These are phyloP conservation scores for Pestalotiopsis sp. DNA, from an alignment of 2,329 filamentous ascomycete species.

Conservation along the genomic window DNA sequence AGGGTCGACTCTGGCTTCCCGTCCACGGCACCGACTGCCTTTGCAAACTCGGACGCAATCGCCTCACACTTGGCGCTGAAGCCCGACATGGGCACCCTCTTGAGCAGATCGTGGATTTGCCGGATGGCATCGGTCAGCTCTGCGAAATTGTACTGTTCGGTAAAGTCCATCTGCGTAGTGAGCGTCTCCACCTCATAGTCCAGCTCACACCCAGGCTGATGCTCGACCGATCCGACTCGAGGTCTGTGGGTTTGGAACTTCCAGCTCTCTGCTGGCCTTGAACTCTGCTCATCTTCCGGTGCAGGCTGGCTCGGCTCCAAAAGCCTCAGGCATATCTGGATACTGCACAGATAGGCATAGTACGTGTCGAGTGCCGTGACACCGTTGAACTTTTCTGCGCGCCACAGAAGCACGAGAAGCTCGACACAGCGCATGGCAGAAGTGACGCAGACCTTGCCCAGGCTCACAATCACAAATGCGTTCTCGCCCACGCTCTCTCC, in stretches of 20 bases:
- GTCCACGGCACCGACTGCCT: constrained; percentile 21
- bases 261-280: not conserved
- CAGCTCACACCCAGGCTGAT: constrained; percentile 2
- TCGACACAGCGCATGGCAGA: constrained; percentile 23
- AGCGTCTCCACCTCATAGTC: constrained; percentile 13
- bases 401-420: constrained; percentile 22
- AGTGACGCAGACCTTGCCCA: constrained; percentile 24
- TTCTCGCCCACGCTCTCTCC: constrained; percentile 19
- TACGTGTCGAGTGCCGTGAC: constrained; percentile 26
- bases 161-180: constrained; percentile 10
- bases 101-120: constrained; percentile 23
- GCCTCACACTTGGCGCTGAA: constrained; percentile 27
- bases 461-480: constrained; percentile 16
- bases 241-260: constrained; percentile 16
- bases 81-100: constrained; percentile 25
- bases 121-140: constrained; percentile 21
- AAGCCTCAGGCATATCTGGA: constrained; percentile 24
- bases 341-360: constrained; percentile 23
- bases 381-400: constrained; percentile 22
- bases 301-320: constrained; percentile 16
- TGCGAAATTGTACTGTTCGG: constrained; percentile 18
- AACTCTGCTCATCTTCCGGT: not conserved
- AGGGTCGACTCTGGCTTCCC: constrained; percentile 15
- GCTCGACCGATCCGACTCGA: constrained; percentile 2
- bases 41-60: constrained; percentile 24